phyloP scores from a whole-genome alignment of 257 asterid species.

The Nicotiana undulata region DNA sequence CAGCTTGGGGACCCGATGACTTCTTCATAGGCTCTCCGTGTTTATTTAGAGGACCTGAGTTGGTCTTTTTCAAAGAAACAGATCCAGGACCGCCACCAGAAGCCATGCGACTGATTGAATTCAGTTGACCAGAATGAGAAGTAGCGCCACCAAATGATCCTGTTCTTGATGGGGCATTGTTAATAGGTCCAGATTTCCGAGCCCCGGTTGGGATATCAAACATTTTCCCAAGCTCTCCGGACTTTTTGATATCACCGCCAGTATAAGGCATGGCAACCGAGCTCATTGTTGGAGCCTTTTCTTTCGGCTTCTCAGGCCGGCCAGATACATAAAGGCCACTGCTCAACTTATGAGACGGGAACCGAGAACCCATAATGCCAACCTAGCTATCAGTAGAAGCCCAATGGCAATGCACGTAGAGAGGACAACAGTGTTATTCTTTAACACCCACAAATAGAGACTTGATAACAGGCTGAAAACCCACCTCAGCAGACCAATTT shows the following conservation, averaged over 20 bases:
- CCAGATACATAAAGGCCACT: slow-evolving; percentile 86
- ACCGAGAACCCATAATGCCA: slow-evolving; percentile 69
- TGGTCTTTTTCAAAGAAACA: slow-evolving; percentile 61
- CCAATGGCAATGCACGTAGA: background rate
- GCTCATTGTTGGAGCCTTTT: slow-evolving; percentile 62
- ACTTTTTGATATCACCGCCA: slow-evolving; percentile 87
- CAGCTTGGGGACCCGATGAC: slow-evolving; percentile 84
- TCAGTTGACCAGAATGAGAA: slow-evolving; percentile 60
- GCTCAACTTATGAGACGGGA: slow-evolving; percentile 91
- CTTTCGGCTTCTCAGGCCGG: slow-evolving; percentile 91
- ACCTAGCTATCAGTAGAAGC: background rate
- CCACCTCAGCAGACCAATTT: background rate
- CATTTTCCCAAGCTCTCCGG: slow-evolving; percentile 97
- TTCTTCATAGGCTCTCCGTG: slow-evolving; percentile 85
- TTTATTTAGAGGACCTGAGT: slow-evolving; percentile 76
- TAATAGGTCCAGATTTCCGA: slow-evolving; percentile 80
- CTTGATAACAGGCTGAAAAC: background rate
- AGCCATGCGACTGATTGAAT: slow-evolving; percentile 39
- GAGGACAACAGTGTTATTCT: background rate
- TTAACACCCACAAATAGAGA: background rate
- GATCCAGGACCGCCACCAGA: slow-evolving; percentile 56
- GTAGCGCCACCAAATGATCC: slow-evolving; percentile 67
- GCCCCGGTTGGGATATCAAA: slow-evolving; percentile 78
- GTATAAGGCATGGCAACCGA: slow-evolving; percentile 89
- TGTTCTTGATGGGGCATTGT: slow-evolving; percentile 46